A percentile compares a stretch with the other conserved stretches of the same genome.
Evolutionary conservation across 768 basidiomycete genomes (phyloP).

Genomic region (Pisolithus sp.): DNA sequence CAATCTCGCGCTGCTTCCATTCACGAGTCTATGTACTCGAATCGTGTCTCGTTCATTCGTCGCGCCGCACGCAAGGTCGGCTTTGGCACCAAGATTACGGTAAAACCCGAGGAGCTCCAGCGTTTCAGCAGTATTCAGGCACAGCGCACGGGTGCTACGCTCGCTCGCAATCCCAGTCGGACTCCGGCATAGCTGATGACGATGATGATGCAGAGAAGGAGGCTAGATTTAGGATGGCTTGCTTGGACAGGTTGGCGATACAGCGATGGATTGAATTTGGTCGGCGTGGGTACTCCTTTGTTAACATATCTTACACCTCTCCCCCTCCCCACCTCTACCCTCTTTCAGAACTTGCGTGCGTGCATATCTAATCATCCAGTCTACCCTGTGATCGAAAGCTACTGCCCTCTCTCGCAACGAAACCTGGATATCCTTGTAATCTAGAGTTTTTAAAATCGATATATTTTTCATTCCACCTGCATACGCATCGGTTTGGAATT

Average conservation of each 20-base stretch:
- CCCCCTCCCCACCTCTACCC: not conserved
- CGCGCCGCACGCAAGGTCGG: conserved; percentile 85
- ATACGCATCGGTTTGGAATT: not conserved
- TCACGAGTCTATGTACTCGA: conserved; percentile 90
- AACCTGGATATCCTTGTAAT: conserved; percentile 26
- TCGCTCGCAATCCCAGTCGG: conserved; percentile 72
- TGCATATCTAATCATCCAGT: conserved; percentile 2
- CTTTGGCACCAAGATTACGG: conserved; percentile 71
- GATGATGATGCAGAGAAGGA: not conserved
- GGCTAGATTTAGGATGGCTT: not conserved
- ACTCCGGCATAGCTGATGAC: conserved; percentile 38
- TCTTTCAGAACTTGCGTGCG: not conserved
- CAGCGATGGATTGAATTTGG: conserved; percentile 7
- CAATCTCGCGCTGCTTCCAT: conserved; percentile 84
- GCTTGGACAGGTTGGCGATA: not conserved
- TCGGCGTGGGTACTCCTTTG: conserved; percentile 8
- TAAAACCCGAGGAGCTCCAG: conserved; percentile 81
- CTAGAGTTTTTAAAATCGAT: conserved; percentile 18
- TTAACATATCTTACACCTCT: not conserved
- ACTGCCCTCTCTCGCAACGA: conserved; percentile 10
- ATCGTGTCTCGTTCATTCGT: conserved; percentile 90
- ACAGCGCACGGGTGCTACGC: conserved; percentile 63
- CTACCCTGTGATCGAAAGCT: conserved; percentile 16
- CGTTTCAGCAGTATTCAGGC: conserved; percentile 87
- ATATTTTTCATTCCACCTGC: conserved; percentile 1